phyloP scores from a whole-genome alignment of 2,329 filamentous ascomycete species.

The Nigrospora osmanthi region DNA sequence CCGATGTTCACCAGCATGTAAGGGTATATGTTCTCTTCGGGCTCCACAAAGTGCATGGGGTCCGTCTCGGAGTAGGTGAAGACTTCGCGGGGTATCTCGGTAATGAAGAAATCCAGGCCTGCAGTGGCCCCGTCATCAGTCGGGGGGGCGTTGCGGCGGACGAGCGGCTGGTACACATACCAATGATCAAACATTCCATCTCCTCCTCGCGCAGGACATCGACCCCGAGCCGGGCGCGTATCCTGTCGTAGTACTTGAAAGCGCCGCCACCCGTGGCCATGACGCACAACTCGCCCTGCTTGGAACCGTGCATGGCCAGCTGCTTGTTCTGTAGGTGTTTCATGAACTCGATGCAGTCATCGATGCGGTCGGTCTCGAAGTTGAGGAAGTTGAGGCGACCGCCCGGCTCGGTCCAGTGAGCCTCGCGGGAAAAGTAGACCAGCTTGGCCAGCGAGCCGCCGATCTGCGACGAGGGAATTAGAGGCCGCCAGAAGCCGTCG shows the following conservation, averaged over 20 bases:
- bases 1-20: constrained; percentile 98
- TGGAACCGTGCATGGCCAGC: constrained; percentile 64
- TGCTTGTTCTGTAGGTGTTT: constrained; percentile 77
- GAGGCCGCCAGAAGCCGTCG: too few species aligned
- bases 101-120: constrained; percentile 98
- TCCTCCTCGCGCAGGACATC: constrained; percentile 91
- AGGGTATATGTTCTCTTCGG: constrained; percentile 78
- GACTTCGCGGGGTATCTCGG: constrained; percentile 91
- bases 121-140: constrained; percentile 2
- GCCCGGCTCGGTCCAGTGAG: constrained; percentile 69
- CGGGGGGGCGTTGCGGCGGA: background rate
- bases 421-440: constrained; percentile 92
- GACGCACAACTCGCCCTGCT: constrained; percentile 68
- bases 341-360: constrained; percentile 90
- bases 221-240: constrained; percentile 74
- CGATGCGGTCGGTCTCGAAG: constrained; percentile 92
- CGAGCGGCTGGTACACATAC: constrained; percentile 32
- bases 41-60: constrained; percentile 81
- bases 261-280: constrained; percentile 96
- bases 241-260: constrained; percentile 93
- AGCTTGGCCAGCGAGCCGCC: constrained; percentile 93
- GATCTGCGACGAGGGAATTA: constrained; percentile 50
- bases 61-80: constrained; percentile 91
- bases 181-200: constrained; percentile 97
- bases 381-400: constrained; percentile 91